A percentile compares a stretch with the other conserved stretches of the same genome.
Evolutionary conservation across 1,139 yeast genomes (phyloP).

Genomic region (Pichiaceae sp.): DNA sequence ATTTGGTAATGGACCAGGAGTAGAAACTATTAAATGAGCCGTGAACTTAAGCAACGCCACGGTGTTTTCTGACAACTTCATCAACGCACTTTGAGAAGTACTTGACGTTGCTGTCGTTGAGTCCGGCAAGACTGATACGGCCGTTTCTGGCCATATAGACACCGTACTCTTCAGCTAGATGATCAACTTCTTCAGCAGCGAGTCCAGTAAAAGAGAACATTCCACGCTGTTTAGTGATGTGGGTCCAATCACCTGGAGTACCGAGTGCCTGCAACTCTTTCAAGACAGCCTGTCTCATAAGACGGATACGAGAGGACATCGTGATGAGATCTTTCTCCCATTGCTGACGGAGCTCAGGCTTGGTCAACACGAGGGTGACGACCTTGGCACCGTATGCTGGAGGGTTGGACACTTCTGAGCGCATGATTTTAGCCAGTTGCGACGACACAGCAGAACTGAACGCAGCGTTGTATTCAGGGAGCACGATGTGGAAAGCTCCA

Average conservation of each 20-base stretch:
- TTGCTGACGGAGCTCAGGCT: constrained; percentile 56
- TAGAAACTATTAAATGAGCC: too few species aligned
- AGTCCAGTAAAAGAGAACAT: constrained; percentile 96
- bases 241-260: constrained; percentile 92
- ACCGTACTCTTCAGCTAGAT: constrained; percentile 71
- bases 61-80: constrained; percentile 56
- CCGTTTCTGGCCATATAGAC: constrained; percentile 77
- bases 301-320: constrained; percentile 78
- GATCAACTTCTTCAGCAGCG: constrained; percentile 66
- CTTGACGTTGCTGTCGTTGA: constrained; percentile 71
- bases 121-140: constrained; percentile 90
- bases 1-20: too few species aligned
- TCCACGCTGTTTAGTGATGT: constrained; percentile 85
- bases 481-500: constrained; percentile 78
- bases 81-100: constrained; percentile 79
- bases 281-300: constrained; percentile 68
- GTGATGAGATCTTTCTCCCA: constrained; percentile 84
- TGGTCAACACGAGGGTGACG: constrained; percentile 68
- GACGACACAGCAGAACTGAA: constrained; percentile 51
- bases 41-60: too few species aligned
- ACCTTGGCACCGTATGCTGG: constrained; percentile 96
- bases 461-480: constrained; percentile 33
- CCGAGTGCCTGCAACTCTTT: constrained; percentile 51
- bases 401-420: constrained; percentile 88
- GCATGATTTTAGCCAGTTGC: constrained; percentile 68